Conservation (phyloP, 768 basidiomycete genomes). For the Kwoniella sp. region DNA sequence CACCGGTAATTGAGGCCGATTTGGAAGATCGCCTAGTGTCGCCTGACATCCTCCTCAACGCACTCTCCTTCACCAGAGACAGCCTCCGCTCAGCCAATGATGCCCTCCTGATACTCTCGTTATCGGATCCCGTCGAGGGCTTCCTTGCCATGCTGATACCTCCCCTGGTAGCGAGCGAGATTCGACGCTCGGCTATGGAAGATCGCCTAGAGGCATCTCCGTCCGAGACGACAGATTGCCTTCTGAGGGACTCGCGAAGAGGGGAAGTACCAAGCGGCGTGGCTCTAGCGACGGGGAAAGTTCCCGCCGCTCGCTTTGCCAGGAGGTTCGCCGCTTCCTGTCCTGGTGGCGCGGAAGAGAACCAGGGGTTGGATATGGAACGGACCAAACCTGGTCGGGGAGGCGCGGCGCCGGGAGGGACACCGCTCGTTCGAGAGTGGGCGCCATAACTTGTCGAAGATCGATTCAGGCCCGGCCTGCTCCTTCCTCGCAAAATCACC, state of each 20-base stretch:
- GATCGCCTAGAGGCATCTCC: conserved; percentile 23
- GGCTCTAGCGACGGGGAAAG: conserved; percentile 33
- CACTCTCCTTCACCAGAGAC: conserved; percentile 25
- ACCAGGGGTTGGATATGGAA: conserved; percentile 36
- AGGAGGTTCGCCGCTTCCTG: conserved; percentile 9
- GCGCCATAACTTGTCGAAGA: conserved; percentile 32
- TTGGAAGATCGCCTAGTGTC: conserved; percentile 9
- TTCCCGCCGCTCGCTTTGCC: conserved; percentile 19
- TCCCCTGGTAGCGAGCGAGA: conserved; percentile 4
- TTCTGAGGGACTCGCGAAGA: conserved; percentile 31
- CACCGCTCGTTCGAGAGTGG: conserved; percentile 20
- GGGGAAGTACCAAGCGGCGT: conserved; percentile 40
- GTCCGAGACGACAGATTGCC: conserved; percentile 39
- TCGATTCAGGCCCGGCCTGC: conserved; percentile 25
- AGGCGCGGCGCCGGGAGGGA: conserved; percentile 35
- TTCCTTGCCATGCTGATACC: background rate
- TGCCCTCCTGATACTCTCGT: conserved; percentile 7
- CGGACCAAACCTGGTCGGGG: conserved; percentile 36
- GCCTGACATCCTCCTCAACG: conserved; percentile 14
- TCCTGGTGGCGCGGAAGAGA: conserved; percentile 11
- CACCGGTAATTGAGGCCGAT: background rate
- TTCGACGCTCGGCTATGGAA: conserved; percentile 18
- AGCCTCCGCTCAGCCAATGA: conserved; percentile 23
- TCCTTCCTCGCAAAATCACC: conserved; percentile 20
- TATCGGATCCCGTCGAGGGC: conserved; percentile 11